Conservation (phyloP, 352 stramenopile genomes). For the Blastocystis sp. region DNA sequence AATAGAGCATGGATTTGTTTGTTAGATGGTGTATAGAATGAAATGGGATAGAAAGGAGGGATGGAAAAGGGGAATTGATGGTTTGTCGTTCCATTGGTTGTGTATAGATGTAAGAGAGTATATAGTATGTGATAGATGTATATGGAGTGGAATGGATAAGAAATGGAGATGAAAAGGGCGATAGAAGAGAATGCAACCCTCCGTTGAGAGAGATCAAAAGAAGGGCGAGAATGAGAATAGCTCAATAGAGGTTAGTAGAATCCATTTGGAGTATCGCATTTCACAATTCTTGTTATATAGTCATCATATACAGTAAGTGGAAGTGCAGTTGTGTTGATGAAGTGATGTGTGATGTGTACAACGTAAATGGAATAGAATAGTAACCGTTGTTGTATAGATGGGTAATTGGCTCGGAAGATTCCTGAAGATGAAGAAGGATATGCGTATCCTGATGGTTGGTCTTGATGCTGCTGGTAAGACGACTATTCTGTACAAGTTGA, state of each 20-base stretch:
- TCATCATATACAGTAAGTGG: slow-evolving; percentile 32
- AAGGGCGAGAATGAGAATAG: neutral
- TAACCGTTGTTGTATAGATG: slow-evolving; percentile 44
- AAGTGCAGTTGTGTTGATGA: neutral
- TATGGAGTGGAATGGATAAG: neutral
- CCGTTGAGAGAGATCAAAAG: neutral
- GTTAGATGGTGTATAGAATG: neutral
- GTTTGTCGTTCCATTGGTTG: neutral
- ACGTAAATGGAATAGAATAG: neutral
- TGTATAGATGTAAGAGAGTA: neutral
- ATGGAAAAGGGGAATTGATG: neutral
- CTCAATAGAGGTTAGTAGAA: slow-evolving; percentile 50
- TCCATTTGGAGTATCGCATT: slow-evolving; percentile 62
- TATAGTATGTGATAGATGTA: neutral
- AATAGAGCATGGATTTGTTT: neutral
- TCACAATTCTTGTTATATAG: slow-evolving; percentile 36
- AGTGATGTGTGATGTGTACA: neutral
- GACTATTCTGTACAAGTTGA: slow-evolving; percentile 87
- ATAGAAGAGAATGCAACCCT: neutral
- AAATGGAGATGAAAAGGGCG: neutral
- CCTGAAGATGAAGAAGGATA: slow-evolving; percentile 78
- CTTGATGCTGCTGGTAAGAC: slow-evolving; percentile 93
- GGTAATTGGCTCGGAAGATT: slow-evolving; percentile 60
- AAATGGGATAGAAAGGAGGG: neutral
- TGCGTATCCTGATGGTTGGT: slow-evolving; percentile 86